These are phyloP conservation scores for Falciphora oryzae DNA, from an alignment of 2,329 filamentous ascomycete species.

Conservation along the genomic window DNA sequence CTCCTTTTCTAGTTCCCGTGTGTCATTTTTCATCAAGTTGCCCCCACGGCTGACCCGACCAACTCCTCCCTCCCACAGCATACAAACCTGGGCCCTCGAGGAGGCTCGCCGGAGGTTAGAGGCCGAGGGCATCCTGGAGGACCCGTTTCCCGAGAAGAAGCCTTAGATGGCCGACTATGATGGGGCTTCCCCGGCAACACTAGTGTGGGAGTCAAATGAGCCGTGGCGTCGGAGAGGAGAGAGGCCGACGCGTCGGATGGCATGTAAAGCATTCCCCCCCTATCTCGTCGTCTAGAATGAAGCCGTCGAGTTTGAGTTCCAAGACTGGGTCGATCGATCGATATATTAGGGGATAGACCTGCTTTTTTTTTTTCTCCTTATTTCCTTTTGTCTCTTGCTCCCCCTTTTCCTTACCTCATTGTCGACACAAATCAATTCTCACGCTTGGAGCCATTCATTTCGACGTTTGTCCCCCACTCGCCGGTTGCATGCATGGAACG, in stretches of 20 bases:
- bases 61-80: constrained; percentile 48
- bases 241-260: no score
- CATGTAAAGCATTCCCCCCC: not conserved
- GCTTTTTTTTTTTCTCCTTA: not conserved
- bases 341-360: constrained; percentile 9
- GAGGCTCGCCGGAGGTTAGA: constrained; percentile 94
- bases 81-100: constrained; percentile 98
- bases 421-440: not conserved
- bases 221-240: not conserved
- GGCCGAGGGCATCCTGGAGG: constrained; percentile 86
- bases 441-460: not conserved
- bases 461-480: no score
- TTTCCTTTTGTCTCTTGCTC: not conserved
- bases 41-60: constrained; percentile 16
- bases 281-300: not conserved
- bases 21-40: no score
- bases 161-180: constrained; percentile 18
- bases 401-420: not conserved
- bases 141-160: constrained; percentile 61
- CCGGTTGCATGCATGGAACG: not conserved
- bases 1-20: not conserved
- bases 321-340: not conserved
- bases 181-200: not conserved
- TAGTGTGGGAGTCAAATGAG: not conserved
- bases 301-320: not conserved